Evolutionary conservation across 1,139 yeast species (phyloP).

Genomic region (Yamadazyma blattariae): DNA sequence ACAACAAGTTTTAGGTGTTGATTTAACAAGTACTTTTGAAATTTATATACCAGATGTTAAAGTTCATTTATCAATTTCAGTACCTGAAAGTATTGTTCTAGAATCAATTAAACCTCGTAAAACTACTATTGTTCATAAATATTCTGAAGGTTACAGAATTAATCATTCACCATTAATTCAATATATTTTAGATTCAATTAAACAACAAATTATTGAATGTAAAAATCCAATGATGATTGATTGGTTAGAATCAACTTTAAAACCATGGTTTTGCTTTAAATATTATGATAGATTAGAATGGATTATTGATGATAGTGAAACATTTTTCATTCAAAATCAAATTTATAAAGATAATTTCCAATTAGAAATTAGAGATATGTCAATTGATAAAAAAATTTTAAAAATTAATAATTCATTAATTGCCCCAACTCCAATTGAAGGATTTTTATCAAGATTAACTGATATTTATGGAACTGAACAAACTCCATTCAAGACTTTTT

Average conservation of each 20-base stretch:
- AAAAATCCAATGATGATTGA: conserved; percentile 5
- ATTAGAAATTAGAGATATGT: conserved; percentile 57
- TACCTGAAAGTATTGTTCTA: conserved; percentile 44
- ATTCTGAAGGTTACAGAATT: conserved; percentile 32
- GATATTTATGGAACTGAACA: conserved; percentile 47
- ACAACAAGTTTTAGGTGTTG: conserved; percentile 36
- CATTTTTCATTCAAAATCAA: conserved; percentile 34
- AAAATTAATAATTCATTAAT: not conserved
- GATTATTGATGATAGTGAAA: conserved; percentile 54
- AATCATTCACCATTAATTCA: conserved; percentile 32
- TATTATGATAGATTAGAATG: conserved; percentile 77
- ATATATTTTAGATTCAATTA: conserved; percentile 25
- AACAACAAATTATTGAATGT: conserved; percentile 3
- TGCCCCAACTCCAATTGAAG: conserved; percentile 67
- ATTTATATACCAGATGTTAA: conserved; percentile 14
- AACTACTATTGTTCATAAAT: conserved; percentile 13
- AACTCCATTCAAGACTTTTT: conserved; percentile 43
- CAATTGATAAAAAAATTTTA: conserved; percentile 5
- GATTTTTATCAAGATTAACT: conserved; percentile 63
- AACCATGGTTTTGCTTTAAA: conserved; percentile 56
- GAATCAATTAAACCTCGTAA: conserved; percentile 10
- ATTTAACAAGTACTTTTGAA: conserved; percentile 15
- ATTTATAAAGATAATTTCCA: conserved; percentile 24
- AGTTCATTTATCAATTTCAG: conserved; percentile 29
- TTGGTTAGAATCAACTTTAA: conserved; percentile 8